Evolutionary conservation across 2,329 filamentous ascomycete species (phyloP).

Genomic region (Boeremia lycopersici): DNA sequence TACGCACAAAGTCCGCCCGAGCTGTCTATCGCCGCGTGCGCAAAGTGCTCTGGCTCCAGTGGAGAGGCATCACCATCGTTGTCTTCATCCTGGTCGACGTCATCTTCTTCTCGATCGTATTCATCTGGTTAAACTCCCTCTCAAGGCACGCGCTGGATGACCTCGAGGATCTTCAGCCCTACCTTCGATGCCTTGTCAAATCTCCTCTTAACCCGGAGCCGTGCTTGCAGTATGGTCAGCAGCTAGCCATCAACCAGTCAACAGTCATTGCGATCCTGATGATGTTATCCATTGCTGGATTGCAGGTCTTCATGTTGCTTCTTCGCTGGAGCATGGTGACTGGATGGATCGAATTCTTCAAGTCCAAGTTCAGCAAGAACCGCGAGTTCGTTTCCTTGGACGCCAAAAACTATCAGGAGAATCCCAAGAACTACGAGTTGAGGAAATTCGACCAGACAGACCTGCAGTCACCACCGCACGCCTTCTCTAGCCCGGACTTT

Average conservation of each 20-base stretch:
- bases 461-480: conserved; percentile 35
- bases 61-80: conserved; percentile 90
- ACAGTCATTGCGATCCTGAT: conserved; percentile 83
- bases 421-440: conserved; percentile 44
- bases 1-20: conserved; percentile 79
- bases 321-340: conserved; percentile 82
- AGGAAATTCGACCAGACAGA: conserved; percentile 38
- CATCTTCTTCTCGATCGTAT: conserved; percentile 90
- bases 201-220: conserved; percentile 65
- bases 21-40: conserved; percentile 87
- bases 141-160: conserved; percentile 63
- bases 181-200: conserved; percentile 73
- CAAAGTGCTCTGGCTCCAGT: conserved; percentile 88
- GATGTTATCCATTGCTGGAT: conserved; percentile 78
- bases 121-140: conserved; percentile 77
- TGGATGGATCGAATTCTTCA: conserved; percentile 76
- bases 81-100: conserved; percentile 89
- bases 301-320: conserved; percentile 84
- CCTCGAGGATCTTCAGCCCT: conserved; percentile 63
- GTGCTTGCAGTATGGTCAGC: conserved; percentile 67
- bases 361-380: conserved; percentile 57
- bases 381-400: conserved; percentile 91
- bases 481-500: conserved; percentile 33
- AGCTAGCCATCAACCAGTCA: conserved; percentile 73
- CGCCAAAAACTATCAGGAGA: conserved; percentile 56